Evolutionary conservation across 495 filamentous ascomycete species (phyloP).

Genomic region (Beverwykella pulmonaria): DNA sequence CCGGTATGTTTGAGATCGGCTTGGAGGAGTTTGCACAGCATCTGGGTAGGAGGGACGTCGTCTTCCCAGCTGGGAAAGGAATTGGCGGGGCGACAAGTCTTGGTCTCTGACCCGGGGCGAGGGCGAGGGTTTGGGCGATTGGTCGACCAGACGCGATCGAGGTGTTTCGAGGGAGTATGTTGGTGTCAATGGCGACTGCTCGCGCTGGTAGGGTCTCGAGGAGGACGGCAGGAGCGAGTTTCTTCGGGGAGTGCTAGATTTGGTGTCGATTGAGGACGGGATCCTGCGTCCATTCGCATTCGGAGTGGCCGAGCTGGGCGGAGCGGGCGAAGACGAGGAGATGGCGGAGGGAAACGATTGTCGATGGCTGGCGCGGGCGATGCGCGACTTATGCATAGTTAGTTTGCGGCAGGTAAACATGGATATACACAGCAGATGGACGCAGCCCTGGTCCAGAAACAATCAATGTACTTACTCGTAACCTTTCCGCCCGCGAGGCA

Average conservation of each 20-base stretch:
- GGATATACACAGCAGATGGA: background rate
- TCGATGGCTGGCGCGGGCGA: conserved; percentile 33
- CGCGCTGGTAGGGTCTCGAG: conserved; percentile 17
- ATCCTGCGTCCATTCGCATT: conserved; percentile 19
- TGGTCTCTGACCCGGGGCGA: conserved; percentile 24
- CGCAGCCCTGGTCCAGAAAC: background rate
- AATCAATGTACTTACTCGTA: conserved; percentile 50
- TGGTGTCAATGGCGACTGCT: conserved; percentile 34
- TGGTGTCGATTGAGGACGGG: conserved; percentile 28
- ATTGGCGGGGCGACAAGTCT: conserved; percentile 51
- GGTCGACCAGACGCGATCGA: conserved; percentile 24
- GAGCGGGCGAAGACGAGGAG: conserved; percentile 25
- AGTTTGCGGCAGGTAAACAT: conserved; percentile 1
- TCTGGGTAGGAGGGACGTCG: conserved; percentile 50
- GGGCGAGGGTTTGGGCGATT: conserved; percentile 23
- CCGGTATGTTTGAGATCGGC: conserved; percentile 28
- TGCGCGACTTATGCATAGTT: conserved; percentile 35
- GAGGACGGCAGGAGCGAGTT: conserved; percentile 27
- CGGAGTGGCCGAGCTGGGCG: conserved; percentile 16
- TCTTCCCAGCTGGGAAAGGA: conserved; percentile 48
- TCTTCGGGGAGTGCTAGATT: conserved; percentile 12
- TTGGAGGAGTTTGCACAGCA: conserved; percentile 30
- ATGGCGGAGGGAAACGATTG: conserved; percentile 37
- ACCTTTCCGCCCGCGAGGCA: conserved; percentile 45
- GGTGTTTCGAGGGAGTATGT: conserved; percentile 23